These are phyloP conservation scores for Penicillium sp. DNA, from an alignment of 2,329 filamentous ascomycete genomes.

Conservation along the genomic window DNA sequence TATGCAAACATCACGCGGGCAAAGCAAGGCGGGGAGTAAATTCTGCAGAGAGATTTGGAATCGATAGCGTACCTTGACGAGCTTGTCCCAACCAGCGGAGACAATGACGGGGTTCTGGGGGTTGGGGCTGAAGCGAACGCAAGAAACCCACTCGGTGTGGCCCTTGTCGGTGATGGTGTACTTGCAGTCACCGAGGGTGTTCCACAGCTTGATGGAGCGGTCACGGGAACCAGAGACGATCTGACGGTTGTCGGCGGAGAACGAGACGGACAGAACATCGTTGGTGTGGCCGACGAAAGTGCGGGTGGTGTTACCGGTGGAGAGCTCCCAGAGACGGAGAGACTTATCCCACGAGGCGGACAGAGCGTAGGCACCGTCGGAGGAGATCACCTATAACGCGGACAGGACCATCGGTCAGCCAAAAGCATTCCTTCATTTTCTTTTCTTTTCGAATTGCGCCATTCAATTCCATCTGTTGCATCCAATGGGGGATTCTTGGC, in stretches of 20 bases:
- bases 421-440: constrained; percentile 19
- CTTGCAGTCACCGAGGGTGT: constrained; percentile 99
- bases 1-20: constrained; percentile 85
- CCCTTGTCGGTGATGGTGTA: constrained; percentile 99
- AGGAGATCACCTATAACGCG: constrained; percentile 81
- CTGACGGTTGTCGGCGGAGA: constrained; percentile 99
- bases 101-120: constrained; percentile 99
- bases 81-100: constrained; percentile 98
- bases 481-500: constrained; percentile 11
- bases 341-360: constrained; percentile 99
- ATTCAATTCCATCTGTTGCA: constrained; percentile 12
- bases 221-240: constrained; percentile 98
- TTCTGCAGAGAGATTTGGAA: constrained; percentile 11
- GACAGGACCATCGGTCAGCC: constrained; percentile 30
- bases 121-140: constrained; percentile 99
- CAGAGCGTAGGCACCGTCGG: constrained; percentile 97
- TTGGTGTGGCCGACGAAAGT: constrained; percentile 99
- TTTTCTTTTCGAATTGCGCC: constrained; percentile 8
- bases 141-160: constrained; percentile 99
- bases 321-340: constrained; percentile 98
- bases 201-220: constrained; percentile 99
- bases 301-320: constrained; percentile 93
- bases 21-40: constrained; percentile 17
- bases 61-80: constrained; percentile 84
- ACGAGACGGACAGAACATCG: constrained; percentile 98